Percentiles rank a stretch among this genome's conserved stretches.
phyloP scores from a whole-genome alignment of 495 filamentous ascomycete species.

The Cetradonia linearis region DNA sequence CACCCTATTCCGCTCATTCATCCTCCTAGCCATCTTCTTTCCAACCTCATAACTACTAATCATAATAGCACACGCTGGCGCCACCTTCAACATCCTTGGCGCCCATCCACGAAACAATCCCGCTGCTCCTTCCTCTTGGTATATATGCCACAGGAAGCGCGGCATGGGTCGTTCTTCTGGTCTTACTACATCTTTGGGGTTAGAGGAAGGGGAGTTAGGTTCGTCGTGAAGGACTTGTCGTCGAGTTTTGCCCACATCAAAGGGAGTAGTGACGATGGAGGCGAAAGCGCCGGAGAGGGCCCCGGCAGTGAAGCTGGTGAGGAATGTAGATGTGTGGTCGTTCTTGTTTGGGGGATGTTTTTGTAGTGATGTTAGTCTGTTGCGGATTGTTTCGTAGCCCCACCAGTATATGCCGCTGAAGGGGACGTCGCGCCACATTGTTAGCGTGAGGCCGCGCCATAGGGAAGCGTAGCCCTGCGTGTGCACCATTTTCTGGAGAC shows the following conservation, averaged over 20 bases:
- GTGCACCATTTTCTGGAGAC: conserved; percentile 68
- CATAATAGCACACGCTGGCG: conserved; percentile 98
- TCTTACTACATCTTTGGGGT: conserved; percentile 30
- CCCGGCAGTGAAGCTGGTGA: conserved; percentile 82
- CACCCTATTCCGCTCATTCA: conserved; percentile 53
- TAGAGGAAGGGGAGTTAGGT: conserved; percentile 15
- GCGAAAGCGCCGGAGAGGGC: conserved; percentile 73
- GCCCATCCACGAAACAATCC: conserved; percentile 88
- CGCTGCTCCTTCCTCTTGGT: conserved; percentile 64
- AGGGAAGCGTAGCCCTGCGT: conserved; percentile 66
- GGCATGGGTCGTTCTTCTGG: conserved; percentile 69
- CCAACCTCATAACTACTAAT: conserved; percentile 95
- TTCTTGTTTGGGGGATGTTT: conserved; percentile 40
- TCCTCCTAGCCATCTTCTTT: conserved; percentile 71
- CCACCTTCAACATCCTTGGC: conserved; percentile 84
- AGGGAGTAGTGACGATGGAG: conserved; percentile 85
- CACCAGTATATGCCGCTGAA: conserved; percentile 98
- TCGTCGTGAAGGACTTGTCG: conserved; percentile 65
- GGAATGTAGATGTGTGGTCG: conserved; percentile 60
- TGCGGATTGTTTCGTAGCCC: conserved; percentile 80
- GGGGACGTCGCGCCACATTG: conserved; percentile 92
- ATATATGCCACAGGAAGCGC: conserved; percentile 77
- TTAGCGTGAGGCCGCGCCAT: conserved; percentile 87
- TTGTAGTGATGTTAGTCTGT: conserved; percentile 47
- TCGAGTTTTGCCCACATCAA: conserved; percentile 94